Evolutionary conservation across 345 rosid genomes (phyloP), one percentile per base, ranked within the genome.

Genomic region (Eucalyptus microcorys): DNA sequence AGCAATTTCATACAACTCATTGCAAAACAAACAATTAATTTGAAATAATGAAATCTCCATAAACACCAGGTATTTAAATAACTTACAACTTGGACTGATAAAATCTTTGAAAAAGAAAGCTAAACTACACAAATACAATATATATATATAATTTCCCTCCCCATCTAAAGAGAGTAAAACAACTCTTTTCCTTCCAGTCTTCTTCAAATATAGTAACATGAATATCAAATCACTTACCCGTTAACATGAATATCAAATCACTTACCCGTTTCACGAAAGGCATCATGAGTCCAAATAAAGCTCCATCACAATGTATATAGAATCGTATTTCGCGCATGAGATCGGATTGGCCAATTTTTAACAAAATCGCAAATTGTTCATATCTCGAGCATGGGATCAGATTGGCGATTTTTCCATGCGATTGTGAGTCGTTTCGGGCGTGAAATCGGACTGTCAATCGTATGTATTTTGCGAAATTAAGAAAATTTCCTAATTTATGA

Each of bases 231-330:
- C n/a, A n/a, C n/a, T n/a, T n/a, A n/a, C n/a, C n/a, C n/a, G n/a
- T n/a, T n/a, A n/a, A n/a, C n/a, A n/a, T n/a, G n/a, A n/a, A n/a
- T n/a, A n/a, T n/a, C n/a, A n/a, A n/a, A 47, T 59, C 53, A 92
- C 97, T 94, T 94, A 95, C 99, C 47, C 92, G 96, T 90, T 97
- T 96, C 50, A 98, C 99, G 45, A 98, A 98, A 87, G 99, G 99
- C 96, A 98, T 95, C 99, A 98, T 98, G 48, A 98, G 98, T 88
- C 99, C 99, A 90, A 98, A 98, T 83, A 98, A 79, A 91, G 99
- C 99, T 89, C 99, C 99, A 89, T 98, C 99, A 81, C 99, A 98
- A 87, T 97, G 98, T 93, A 98, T 98, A 94, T 98, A 98, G 89
- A 98, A 98, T 53, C 94, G 91, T n/a, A 49, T 49, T 0, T 49